A percentile compares a stretch with the other conserved stretches of the same genome.
These are phyloP conservation scores for Ustilago tritici DNA, from an alignment of 1,284 basidiomycete species.

Conservation along the genomic window DNA sequence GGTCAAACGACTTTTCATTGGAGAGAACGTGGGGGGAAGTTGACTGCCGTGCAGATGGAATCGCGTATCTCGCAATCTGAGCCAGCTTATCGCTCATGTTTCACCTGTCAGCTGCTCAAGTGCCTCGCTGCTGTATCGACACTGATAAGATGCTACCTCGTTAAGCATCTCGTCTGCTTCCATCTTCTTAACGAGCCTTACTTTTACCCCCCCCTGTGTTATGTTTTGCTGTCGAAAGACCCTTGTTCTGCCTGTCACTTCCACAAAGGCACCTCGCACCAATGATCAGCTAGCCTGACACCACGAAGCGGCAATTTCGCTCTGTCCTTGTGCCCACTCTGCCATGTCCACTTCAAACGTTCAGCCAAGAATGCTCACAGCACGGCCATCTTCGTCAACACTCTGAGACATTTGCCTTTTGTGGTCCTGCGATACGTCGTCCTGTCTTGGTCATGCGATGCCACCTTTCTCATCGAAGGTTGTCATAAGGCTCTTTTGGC, in stretches of 20 bases:
- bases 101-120: neutral
- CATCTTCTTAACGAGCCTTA: neutral
- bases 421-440: constrained; percentile 1
- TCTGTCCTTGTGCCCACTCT: constrained; percentile 1
- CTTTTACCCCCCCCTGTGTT: neutral
- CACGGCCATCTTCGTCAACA: neutral
- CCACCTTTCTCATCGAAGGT: neutral
- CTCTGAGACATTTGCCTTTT: neutral
- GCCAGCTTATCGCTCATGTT: constrained; percentile 6
- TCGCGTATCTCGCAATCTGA: neutral
- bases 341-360: no score
- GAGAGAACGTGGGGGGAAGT: neutral
- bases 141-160: constrained; percentile 15
- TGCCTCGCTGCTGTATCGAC: neutral
- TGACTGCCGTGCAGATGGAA: neutral
- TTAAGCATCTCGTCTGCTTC: constrained; percentile 15
- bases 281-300: neutral
- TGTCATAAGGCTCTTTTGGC: neutral
- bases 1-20: neutral
- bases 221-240: neutral
- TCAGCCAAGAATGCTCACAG: neutral
- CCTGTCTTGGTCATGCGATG: constrained; percentile 11
- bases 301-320: constrained; percentile 2
- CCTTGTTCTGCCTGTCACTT: neutral
- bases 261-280: neutral